Evolutionary conservation across 2,329 filamentous ascomycete genomes (phyloP).

Genomic region (Cytospora mali): DNA sequence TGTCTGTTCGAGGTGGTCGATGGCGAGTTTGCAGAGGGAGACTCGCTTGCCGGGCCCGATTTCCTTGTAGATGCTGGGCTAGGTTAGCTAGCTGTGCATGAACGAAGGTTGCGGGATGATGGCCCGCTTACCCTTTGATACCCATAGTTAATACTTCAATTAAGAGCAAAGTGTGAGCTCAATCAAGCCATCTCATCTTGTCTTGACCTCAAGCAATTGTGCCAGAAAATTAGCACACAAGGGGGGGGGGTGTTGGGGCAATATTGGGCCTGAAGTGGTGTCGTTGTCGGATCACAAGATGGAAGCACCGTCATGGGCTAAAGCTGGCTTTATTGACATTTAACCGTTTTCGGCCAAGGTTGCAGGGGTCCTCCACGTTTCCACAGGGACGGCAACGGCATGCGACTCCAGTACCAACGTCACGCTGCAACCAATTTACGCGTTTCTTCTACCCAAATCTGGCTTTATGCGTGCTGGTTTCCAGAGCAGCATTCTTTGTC

Average conservation of each 20-base stretch:
- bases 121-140: constrained; percentile 60
- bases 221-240: not conserved
- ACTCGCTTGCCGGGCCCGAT: constrained; percentile 80
- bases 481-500: not conserved
- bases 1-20: constrained; percentile 72
- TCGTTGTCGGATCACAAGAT: not conserved
- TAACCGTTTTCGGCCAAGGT: constrained; percentile 32
- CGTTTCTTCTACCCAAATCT: not conserved
- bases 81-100: constrained; percentile 5
- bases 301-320: constrained; percentile 7
- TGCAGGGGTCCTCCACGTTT: constrained; percentile 29
- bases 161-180: constrained; percentile 1
- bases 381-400: constrained; percentile 30
- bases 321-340: constrained; percentile 36
- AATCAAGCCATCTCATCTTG: constrained; percentile 23
- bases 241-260: not conserved
- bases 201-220: not conserved
- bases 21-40: constrained; percentile 79
- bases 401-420: not conserved
- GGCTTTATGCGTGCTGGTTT: not conserved
- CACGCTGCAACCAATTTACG: constrained; percentile 6
- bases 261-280: not conserved
- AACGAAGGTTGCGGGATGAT: not conserved
- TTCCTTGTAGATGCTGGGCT: constrained; percentile 79
- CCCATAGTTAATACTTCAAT: constrained; percentile 51